Conservation (phyloP, 257 asterid species). For the Eustoma russellianum region DNA sequence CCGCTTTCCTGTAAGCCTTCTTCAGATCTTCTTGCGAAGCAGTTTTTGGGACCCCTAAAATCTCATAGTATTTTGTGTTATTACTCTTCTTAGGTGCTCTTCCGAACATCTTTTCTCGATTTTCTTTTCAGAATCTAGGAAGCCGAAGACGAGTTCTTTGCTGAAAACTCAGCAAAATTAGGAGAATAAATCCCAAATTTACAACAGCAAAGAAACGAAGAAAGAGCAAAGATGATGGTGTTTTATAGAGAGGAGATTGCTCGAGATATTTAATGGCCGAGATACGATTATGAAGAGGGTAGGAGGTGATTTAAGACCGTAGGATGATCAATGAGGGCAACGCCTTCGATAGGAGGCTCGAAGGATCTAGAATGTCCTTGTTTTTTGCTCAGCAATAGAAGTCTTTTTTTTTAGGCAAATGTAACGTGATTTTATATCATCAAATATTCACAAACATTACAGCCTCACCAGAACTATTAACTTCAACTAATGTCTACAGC, state of each 20-base stretch:
- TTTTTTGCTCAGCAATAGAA: neutral
- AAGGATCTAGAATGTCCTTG: conserved; percentile 13
- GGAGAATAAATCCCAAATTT: neutral
- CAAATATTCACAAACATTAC: too few species aligned
- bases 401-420: too few species aligned
- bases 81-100: conserved; percentile 46
- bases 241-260: neutral
- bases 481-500: too few species aligned
- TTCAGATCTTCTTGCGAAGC: conserved; percentile 63
- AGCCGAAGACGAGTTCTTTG: too few species aligned
- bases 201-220: neutral
- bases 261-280: conserved; percentile 1
- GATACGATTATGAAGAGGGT: conserved; percentile 5
- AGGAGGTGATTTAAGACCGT: conserved; percentile 17
- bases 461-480: too few species aligned
- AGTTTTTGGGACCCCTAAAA: conserved; percentile 50
- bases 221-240: neutral
- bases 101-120: conserved; percentile 41
- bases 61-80: conserved; percentile 33
- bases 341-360: conserved; percentile 21
- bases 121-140: too few species aligned
- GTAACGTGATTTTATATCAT: too few species aligned
- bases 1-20: conserved; percentile 79
- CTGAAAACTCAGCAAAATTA: neutral
- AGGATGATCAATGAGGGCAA: conserved; percentile 2